Evolutionary conservation across 345 rosid genomes (phyloP).

Genomic region (Aurinia saxatilis): DNA sequence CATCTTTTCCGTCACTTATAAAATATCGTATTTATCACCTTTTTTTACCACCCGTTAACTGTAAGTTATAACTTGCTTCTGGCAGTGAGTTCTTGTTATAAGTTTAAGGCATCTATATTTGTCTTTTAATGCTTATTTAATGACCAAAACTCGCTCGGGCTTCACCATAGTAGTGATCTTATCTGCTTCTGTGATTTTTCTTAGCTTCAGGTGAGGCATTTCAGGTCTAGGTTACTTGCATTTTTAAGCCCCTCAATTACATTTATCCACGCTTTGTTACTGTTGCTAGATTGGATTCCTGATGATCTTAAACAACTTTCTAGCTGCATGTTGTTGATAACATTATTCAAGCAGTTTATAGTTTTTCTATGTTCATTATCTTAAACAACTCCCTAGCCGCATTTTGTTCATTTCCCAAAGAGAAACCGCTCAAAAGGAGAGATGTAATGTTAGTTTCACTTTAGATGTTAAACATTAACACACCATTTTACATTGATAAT

Average conservation of each 20-base stretch:
- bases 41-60: too few relatives aligned
- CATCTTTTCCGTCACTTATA: too few relatives aligned
- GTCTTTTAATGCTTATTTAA: not conserved
- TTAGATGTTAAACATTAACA: not conserved
- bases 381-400: not conserved
- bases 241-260: not conserved
- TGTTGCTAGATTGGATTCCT: not conserved
- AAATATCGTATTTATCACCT: too few relatives aligned
- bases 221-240: too few relatives aligned
- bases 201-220: too few relatives aligned
- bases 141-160: too few relatives aligned
- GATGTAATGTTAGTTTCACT: not conserved
- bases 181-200: too few relatives aligned
- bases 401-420: not conserved
- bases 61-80: constrained; percentile 19
- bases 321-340: not conserved
- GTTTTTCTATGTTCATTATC: not conserved
- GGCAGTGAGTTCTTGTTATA: constrained; percentile 5
- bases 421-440: constrained; percentile 3
- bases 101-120: not conserved
- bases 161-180: too few relatives aligned
- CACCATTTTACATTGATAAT: too few relatives aligned
- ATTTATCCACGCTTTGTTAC: not conserved
- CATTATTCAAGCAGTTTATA: too few relatives aligned
- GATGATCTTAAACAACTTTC: not conserved